phyloP scores from a whole-genome alignment of 2,329 filamentous ascomycete species.

The Podosphaera aphanis region DNA sequence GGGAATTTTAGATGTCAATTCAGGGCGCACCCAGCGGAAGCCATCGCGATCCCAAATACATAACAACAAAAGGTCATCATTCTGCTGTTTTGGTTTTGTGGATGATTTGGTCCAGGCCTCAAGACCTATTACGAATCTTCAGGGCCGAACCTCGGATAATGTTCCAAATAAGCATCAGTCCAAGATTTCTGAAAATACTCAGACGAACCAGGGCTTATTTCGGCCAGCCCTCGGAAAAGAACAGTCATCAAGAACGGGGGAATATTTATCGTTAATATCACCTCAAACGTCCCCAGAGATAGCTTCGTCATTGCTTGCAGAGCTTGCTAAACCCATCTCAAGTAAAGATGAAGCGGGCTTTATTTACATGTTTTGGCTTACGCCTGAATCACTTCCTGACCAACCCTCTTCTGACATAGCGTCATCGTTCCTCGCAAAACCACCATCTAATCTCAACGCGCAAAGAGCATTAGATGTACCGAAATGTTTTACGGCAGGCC shows the following conservation, averaged over 20 bases:
- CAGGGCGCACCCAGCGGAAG: slow-evolving; percentile 16
- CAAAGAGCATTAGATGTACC: slow-evolving; percentile 31
- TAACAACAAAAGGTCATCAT: slow-evolving; percentile 7
- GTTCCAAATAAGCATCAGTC: slow-evolving; percentile 4
- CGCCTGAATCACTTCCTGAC: slow-evolving; percentile 33
- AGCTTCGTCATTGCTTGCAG: slow-evolving; percentile 46
- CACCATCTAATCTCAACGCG: slow-evolving; percentile 18
- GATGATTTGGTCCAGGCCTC: slow-evolving; percentile 7
- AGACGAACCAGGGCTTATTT: slow-evolving; percentile 4
- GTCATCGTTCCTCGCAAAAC: slow-evolving; percentile 29
- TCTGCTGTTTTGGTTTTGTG: slow-evolving; percentile 14
- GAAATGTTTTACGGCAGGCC: slow-evolving; percentile 22
- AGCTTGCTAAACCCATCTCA: slow-evolving; percentile 55
- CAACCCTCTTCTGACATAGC: slow-evolving; percentile 34
- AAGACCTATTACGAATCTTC: slow-evolving; percentile 8
- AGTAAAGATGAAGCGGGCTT: slow-evolving; percentile 61
- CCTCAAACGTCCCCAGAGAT: slow-evolving; percentile 39
- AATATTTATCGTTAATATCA: slow-evolving; percentile 47
- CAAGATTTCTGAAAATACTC: slow-evolving; percentile 1
- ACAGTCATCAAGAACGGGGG: slow-evolving; percentile 17
- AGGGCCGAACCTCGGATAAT: slow-evolving; percentile 4
- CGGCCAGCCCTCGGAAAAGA: slow-evolving; percentile 11
- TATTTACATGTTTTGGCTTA: slow-evolving; percentile 98
- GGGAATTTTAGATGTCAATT: slow-evolving; percentile 41
- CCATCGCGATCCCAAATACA: slow-evolving; percentile 4